Evolutionary conservation across 306 rosid species (phyloP), one percentile per base, ranked within the genome.

Genomic region (Senna tora): DNA sequence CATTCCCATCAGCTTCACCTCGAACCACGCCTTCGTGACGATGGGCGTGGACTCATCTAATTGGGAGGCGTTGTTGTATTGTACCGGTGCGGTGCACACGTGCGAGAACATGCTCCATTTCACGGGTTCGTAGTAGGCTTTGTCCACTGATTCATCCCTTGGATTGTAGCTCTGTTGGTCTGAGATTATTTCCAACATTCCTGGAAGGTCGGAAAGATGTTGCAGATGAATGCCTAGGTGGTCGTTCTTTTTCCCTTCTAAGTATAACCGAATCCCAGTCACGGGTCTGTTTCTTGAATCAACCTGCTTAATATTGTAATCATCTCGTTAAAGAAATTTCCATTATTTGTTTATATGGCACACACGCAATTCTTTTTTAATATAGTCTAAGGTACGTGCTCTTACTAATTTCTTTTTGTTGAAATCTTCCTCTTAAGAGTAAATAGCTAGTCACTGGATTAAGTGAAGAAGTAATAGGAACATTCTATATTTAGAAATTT

Each of bases 221-320:
- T 91, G 98, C 43, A 94, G 92, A 85, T 94, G 98, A 78, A 94
- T 80, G 49, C 95, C 90, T 6, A 91, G 77, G 70, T 82, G 98
- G 74, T 94, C 76, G 15, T 86, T 77, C 68, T 80, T 94, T 72
- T 85, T 89, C 30, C 97, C 96, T 89, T 91, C 98, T 70, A 91
- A 75, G 81, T 89, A 87, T 53, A 94, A 75, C 2, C 96, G 99
- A 65, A 91, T 74, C 6, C 95, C 97, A 33, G 96, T 94, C 38
- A 94, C 97, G 0, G 96, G 97, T 39, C 95, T 87, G 70, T 85
- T 87, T 65, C 77, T 81, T 2, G 95, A 65, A 47, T 91, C 91
- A 72, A 89, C 91, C 98, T 93, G 86, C 74, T 3, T 25, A 47
- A 66, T 22, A 76, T 4, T 36, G 9, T 20, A 65, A 66, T 33